Percentiles rank a stretch among this genome's conserved stretches.
These are phyloP conservation scores for Colletotrichum liaoningense DNA, from an alignment of 2,329 filamentous ascomycete species.

Conservation along the genomic window DNA sequence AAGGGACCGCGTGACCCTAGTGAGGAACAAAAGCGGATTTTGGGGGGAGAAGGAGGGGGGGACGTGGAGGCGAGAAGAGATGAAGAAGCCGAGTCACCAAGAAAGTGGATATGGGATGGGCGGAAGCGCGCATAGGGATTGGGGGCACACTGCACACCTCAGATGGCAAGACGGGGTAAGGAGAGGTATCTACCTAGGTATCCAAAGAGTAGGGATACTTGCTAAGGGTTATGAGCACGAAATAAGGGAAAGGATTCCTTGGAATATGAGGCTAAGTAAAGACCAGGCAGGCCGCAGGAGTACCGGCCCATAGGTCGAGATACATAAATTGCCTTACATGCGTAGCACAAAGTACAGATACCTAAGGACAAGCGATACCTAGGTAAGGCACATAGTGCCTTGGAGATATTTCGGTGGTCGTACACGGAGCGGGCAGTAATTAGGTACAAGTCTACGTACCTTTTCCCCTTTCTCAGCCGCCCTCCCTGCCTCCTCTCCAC, in stretches of 20 bases:
- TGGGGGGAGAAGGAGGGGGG: neutral
- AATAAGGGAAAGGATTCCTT: neutral
- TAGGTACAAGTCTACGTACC: neutral
- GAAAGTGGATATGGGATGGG: conserved; percentile 14
- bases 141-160: conserved; percentile 1
- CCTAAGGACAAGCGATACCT: too few relatives aligned
- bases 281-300: too few relatives aligned
- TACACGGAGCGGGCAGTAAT: neutral
- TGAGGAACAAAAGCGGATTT: conserved; percentile 11
- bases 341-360: too few relatives aligned
- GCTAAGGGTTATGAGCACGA: neutral
- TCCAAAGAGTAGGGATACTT: conserved; percentile 9
- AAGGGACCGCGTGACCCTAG: conserved; percentile 33
- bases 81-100: conserved; percentile 22
- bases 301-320: neutral
- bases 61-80: conserved; percentile 19
- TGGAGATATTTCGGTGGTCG: neutral
- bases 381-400: neutral
- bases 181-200: conserved; percentile 10
- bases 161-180: conserved; percentile 6
- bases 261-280: neutral
- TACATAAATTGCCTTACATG: neutral
- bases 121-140: conserved; percentile 27
- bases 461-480: neutral
- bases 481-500: neutral